A percentile compares a stretch with the other conserved stretches of the same genome.
phyloP scores from a whole-genome alignment of 768 basidiomycete genomes.

The Xerocomellus chrysenteron region DNA sequence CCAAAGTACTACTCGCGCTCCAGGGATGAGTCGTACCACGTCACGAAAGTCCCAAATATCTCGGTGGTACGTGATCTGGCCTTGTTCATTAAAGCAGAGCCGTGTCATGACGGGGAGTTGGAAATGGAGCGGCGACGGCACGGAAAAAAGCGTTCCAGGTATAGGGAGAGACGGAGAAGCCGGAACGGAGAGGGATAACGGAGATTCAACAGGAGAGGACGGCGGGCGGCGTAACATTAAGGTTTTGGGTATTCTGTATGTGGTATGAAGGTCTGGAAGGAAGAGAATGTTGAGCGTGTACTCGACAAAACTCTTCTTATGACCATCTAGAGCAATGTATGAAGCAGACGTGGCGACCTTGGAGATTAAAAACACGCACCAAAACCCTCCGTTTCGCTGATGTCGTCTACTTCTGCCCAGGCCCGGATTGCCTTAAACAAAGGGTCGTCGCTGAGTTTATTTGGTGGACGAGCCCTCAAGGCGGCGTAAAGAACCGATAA shows the following conservation, averaged over 20 bases:
- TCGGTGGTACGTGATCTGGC: constrained; percentile 75
- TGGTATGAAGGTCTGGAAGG: constrained; percentile 67
- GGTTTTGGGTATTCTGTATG: constrained; percentile 40
- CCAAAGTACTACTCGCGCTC: constrained; percentile 67
- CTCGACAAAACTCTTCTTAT: constrained; percentile 70
- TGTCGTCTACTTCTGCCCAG: constrained; percentile 74
- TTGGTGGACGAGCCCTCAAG: constrained; percentile 39
- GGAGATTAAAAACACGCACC: constrained; percentile 42
- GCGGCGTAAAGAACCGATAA: constrained; percentile 57
- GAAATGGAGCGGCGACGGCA: constrained; percentile 73
- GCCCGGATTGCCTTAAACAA: constrained; percentile 65
- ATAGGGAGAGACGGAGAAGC: constrained; percentile 51
- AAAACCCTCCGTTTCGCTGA: constrained; percentile 78
- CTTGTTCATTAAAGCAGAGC: constrained; percentile 78
- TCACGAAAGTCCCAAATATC: constrained; percentile 84
- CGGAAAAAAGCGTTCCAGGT: constrained; percentile 54
- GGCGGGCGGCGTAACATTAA: constrained; percentile 35
- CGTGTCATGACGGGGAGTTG: constrained; percentile 70
- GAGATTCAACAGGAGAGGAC: constrained; percentile 31
- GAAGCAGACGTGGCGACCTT: not conserved
- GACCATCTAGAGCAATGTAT: constrained; percentile 53
- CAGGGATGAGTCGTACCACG: constrained; percentile 69
- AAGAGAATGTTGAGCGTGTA: constrained; percentile 77
- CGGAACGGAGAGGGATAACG: constrained; percentile 27
- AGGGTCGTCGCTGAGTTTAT: constrained; percentile 31